A percentile compares a stretch with the other conserved stretches of the same genome.
These are phyloP conservation scores for Aureobasidium sp. DNA, from an alignment of 2,329 filamentous ascomycete species.

Conservation along the genomic window DNA sequence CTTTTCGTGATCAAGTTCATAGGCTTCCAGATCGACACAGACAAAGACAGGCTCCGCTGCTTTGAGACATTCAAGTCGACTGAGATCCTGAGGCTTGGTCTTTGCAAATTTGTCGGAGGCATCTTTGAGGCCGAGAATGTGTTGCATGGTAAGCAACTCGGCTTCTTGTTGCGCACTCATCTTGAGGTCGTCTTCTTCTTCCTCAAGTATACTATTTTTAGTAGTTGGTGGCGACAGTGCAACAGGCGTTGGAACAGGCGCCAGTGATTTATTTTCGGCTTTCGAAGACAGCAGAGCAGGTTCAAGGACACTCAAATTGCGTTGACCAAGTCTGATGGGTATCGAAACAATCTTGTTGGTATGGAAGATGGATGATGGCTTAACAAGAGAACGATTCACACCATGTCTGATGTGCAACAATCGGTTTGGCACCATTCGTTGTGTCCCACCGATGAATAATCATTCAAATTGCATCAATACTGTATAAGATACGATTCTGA, in stretches of 20 bases:
- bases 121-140: conserved; percentile 8
- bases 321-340: background rate
- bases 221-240: background rate
- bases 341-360: background rate
- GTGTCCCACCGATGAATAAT: background rate
- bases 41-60: conserved; percentile 23
- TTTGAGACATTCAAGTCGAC: background rate
- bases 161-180: background rate
- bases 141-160: conserved; percentile 2
- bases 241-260: no score
- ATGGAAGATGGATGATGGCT: background rate
- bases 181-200: background rate
- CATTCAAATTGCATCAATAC: no score
- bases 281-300: no score
- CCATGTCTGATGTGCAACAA: conserved; percentile 4
- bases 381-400: background rate
- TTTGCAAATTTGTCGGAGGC: background rate
- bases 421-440: conserved; percentile 1
- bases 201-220: no score
- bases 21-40: conserved; percentile 27
- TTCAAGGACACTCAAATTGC: background rate
- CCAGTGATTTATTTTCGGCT: no score
- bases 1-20: conserved; percentile 21
- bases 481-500: no score
- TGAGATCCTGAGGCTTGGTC: background rate